These are phyloP conservation scores for Paraphaeosphaeria sporulosa DNA, from an alignment of 2,329 filamentous ascomycete genomes.

Conservation along the genomic window DNA sequence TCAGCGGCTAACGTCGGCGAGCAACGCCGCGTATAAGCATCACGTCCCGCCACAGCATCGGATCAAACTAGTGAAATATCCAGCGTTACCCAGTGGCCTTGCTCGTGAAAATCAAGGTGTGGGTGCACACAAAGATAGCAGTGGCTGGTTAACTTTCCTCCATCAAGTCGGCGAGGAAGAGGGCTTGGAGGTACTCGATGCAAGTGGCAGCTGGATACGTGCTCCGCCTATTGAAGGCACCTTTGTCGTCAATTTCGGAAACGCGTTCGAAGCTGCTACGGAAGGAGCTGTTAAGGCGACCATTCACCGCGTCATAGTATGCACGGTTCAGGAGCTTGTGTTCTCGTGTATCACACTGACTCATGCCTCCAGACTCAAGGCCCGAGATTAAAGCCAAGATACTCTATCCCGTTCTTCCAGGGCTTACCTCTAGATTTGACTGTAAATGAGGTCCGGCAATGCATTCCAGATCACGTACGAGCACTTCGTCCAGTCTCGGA, in stretches of 20 bases:
- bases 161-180: constrained; percentile 65
- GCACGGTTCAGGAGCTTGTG: constrained; percentile 52
- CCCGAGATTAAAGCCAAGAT: constrained; percentile 32
- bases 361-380: constrained; percentile 46
- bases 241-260: constrained; percentile 67
- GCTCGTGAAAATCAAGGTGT: constrained; percentile 58
- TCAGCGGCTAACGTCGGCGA: constrained; percentile 50
- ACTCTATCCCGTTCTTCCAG: constrained; percentile 50
- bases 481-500: constrained; percentile 18
- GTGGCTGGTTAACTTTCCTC: constrained; percentile 71
- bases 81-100: constrained; percentile 25
- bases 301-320: constrained; percentile 46
- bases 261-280: constrained; percentile 66
- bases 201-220: constrained; percentile 59
- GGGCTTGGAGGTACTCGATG: constrained; percentile 62
- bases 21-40: neutral
- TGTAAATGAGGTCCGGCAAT: constrained; percentile 20
- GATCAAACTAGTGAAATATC: constrained; percentile 65
- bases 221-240: constrained; percentile 58
- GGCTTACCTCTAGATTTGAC: constrained; percentile 37
- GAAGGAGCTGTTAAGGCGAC: constrained; percentile 63
- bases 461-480: constrained; percentile 22
- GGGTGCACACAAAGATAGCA: constrained; percentile 69
- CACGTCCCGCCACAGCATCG: constrained; percentile 60
- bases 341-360: constrained; percentile 42